Evolutionary conservation across 371 early-diverging fungal genomes (phyloP), one percentile per base, ranked within the genome.

Genomic region (Saksenaea oblongispora): DNA sequence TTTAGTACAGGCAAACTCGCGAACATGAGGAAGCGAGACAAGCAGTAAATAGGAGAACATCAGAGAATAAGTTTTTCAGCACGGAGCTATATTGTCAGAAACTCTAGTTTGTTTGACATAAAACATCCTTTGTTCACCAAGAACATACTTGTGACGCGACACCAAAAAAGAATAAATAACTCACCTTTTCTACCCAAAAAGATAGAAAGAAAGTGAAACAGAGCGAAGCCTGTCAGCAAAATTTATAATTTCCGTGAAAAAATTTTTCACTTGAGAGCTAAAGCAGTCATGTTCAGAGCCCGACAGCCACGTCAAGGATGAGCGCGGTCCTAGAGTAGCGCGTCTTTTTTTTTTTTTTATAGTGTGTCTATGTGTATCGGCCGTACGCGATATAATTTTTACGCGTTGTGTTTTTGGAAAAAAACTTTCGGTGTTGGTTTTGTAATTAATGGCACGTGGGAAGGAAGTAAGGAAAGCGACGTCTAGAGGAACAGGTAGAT

Each of bases 61-160:
- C 82, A 82, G 88, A 56, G 58, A 62, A 65, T 65, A 73, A 61
- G 69, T 60, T 66, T 83, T 54, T 75, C 75, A 72, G 71, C 75
- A 77, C 64, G 70, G 72, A 34, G 37, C 66, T n/a, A 47, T 24
- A 47, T 24, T 58, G 54, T 82, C 82, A 82, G 79, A 82, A 82
- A 82, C 82, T 82, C 82, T 82, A 82, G 82, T 82, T 82, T 82
- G 82, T 74, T 74, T 76, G 74, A 75, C 72, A 51, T 58, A 69
- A 73, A 61, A 60, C 81, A 80, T 80, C 81, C 62, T 70, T 67
- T 79, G 74, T 69, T 37, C 54, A 51, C 56, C 54, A 37, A 41
- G 28, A 53, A 28, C 37, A n/a, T 13, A 3, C 51, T 22, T 54
- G 11, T 51, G 11, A 31, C 31, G 31, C 31, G 31, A 31, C 31